These are phyloP conservation scores for Wallacemonas rigidus DNA, from an alignment of 208 protist species.

Conservation along the genomic window DNA sequence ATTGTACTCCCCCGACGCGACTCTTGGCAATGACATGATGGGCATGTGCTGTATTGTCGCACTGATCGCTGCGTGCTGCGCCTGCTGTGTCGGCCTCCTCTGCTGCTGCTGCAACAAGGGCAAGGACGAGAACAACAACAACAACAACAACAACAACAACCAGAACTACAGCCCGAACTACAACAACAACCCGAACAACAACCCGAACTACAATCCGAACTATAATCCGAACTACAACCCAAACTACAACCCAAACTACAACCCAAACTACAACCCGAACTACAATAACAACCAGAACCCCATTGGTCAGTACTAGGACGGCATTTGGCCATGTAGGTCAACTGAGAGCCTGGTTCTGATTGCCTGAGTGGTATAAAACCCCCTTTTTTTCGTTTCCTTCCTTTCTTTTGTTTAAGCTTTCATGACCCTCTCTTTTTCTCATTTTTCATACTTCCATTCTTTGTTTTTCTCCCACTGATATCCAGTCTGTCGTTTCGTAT, in stretches of 20 bases:
- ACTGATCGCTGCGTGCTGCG: background rate
- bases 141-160: conserved; percentile 13
- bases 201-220: conserved; percentile 1
- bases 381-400: too few species aligned
- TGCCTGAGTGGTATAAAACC: too few species aligned
- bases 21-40: conserved; percentile 9
- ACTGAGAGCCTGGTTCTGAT: too few species aligned
- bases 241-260: background rate
- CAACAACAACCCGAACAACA: conserved; percentile 12
- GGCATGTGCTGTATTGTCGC: conserved; percentile 9
- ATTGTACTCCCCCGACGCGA: background rate
- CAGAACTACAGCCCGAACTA: conserved; percentile 1
- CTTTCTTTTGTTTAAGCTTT: too few species aligned
- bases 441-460: too few species aligned
- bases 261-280: conserved; percentile 2
- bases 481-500: too few species aligned
- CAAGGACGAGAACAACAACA: background rate
- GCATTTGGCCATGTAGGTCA: too few species aligned
- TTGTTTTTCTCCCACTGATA: too few species aligned
- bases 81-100: conserved; percentile 9
- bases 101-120: background rate
- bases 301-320: too few species aligned
- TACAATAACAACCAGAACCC: conserved; percentile 3
- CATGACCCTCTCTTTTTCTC: too few species aligned
- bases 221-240: conserved; percentile 9